Conservation (phyloP, 2,329 filamentous ascomycete species). For the Neofusicoccum ribis region DNA sequence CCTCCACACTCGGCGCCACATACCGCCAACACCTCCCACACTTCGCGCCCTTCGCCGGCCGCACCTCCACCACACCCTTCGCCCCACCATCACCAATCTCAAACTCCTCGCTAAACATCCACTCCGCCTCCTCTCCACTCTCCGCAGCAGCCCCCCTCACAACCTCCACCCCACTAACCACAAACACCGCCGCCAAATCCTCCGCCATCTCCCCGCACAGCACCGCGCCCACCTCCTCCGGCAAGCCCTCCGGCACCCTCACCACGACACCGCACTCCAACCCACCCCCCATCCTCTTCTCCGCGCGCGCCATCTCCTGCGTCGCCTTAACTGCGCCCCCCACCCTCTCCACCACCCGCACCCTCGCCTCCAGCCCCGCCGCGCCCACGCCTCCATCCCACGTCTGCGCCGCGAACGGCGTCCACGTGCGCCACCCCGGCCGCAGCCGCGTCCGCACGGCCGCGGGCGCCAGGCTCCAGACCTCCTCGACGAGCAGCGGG, state of each 20-base stretch:
- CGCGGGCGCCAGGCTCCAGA: conserved; percentile 74
- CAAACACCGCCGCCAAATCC: conserved; percentile 44
- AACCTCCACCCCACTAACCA: conserved; percentile 42
- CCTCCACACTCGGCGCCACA: conserved; percentile 64
- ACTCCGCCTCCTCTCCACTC: conserved; percentile 32
- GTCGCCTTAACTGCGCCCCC: conserved; percentile 70
- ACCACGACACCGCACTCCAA: conserved; percentile 74
- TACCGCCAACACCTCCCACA: conserved; percentile 91
- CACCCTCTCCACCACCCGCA: conserved; percentile 48
- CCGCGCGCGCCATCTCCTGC: conserved; percentile 70
- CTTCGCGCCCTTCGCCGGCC: conserved; percentile 60
- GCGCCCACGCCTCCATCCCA: background rate
- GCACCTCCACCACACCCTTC: background rate
- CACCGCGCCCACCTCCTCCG: conserved; percentile 26
- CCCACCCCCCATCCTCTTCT: conserved; percentile 75
- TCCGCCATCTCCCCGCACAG: conserved; percentile 17
- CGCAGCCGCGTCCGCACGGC: conserved; percentile 45
- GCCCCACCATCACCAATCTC: conserved; percentile 30
- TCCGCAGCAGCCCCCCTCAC: conserved; percentile 21
- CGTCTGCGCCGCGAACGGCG: conserved; percentile 23
- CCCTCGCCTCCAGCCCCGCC: conserved; percentile 31
- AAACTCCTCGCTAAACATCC: conserved; percentile 28
- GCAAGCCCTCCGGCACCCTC: conserved; percentile 32
- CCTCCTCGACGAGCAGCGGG: conserved; percentile 83
- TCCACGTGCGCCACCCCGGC: conserved; percentile 36